A percentile compares a stretch with the other conserved stretches of the same genome.
Conservation (phyloP, 164 flowering plant genomes). For the Platanus orientalis region DNA sequence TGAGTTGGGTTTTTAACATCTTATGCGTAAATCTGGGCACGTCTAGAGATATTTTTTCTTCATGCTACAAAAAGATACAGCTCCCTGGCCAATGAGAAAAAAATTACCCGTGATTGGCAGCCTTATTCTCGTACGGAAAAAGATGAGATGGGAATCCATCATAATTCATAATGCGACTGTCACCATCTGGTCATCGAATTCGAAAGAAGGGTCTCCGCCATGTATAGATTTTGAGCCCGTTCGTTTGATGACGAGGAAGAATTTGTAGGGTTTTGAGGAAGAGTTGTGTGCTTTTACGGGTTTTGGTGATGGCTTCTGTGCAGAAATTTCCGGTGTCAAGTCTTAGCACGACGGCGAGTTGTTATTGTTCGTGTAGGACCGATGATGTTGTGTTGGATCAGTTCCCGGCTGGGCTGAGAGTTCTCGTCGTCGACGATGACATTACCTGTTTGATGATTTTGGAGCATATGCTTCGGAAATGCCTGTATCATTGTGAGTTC, state of each 20-base stretch:
- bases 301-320: neutral
- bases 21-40: too few species aligned
- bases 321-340: neutral
- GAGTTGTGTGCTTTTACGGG: neutral
- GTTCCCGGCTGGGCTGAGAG: slow-evolving; percentile 67
- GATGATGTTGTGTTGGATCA: neutral
- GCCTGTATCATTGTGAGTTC: neutral
- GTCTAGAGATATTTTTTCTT: too few species aligned
- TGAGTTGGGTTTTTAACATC: too few species aligned
- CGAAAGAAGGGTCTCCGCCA: too few species aligned
- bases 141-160: too few species aligned
- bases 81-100: too few species aligned
- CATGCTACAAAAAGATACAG: too few species aligned
- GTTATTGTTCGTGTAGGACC: neutral
- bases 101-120: too few species aligned
- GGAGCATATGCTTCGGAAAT: slow-evolving; percentile 35
- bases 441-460: slow-evolving; percentile 47
- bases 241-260: neutral
- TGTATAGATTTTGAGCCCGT: neutral
- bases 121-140: too few species aligned
- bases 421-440: slow-evolving; percentile 71
- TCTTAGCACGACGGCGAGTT: neutral
- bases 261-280: neutral
- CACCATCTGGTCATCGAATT: too few species aligned
- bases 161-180: too few species aligned